phyloP scores from a whole-genome alignment of 1,284 basidiomycete genomes.

The Coriolopsis trogii region DNA sequence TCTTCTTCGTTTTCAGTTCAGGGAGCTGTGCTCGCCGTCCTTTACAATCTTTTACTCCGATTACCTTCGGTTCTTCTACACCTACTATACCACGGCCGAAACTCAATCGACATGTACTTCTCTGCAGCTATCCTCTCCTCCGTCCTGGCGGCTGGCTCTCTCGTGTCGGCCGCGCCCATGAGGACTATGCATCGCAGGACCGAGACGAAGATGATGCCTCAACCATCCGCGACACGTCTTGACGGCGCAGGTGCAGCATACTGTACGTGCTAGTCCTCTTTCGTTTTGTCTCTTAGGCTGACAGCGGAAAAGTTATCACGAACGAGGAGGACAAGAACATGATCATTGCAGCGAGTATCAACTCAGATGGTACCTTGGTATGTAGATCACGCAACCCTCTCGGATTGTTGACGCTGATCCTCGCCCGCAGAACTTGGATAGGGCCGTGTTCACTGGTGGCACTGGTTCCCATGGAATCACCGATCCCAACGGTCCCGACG shows the following conservation, averaged over 20 bases:
- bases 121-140: conserved; percentile 13
- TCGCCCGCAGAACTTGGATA: conserved; percentile 17
- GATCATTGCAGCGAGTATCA: conserved; percentile 24
- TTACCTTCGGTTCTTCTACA: background rate
- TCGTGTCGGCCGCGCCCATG: conserved; percentile 16
- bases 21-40: conserved; percentile 19
- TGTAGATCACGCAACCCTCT: background rate
- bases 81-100: background rate
- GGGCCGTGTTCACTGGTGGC: conserved; percentile 40
- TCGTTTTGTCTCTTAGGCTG: background rate
- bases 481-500: conserved; percentile 42
- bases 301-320: conserved; percentile 20
- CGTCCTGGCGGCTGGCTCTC: conserved; percentile 10
- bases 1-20: conserved; percentile 2
- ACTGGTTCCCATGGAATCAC: conserved; percentile 43
- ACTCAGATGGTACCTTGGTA: conserved; percentile 26
- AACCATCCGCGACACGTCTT: conserved; percentile 2
- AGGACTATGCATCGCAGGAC: conserved; percentile 10
- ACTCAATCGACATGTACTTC: conserved; percentile 15
- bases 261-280: conserved; percentile 10
- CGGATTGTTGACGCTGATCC: background rate
- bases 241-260: conserved; percentile 18
- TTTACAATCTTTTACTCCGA: conserved; percentile 6
- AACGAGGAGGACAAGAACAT: conserved; percentile 26
- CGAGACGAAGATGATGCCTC: conserved; percentile 21